Base-by-base conservation (phyloP, 2,329 filamentous ascomycete species). In the Colletotrichum spaethianum region DNA sequence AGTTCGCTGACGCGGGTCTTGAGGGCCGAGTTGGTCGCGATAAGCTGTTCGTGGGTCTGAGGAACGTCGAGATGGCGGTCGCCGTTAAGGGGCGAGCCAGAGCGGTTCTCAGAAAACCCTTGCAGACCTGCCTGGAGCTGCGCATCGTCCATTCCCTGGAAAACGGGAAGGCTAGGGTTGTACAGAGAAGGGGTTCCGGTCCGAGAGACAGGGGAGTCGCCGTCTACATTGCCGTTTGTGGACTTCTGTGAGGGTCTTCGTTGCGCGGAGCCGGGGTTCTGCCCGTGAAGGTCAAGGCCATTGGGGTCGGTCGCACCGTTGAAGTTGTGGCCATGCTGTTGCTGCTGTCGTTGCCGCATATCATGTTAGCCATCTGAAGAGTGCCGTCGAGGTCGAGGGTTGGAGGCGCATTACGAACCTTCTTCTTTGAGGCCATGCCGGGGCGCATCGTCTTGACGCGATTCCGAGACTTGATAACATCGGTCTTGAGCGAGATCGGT, bases 401-500 rank as follows among this genome's bases (percentile, higher is more conserved):
- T 8, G 26, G 6, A 46, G 7, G 50, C 28, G 62, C 52, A 67
- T 52, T 60, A 80, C 84, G 79, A 85, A 94, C 94, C 92, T 97
- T 97, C 83, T 95, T 91, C 83, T 92, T 95, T 78, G 94, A 93
- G 57, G 92, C 91, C 74, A 93, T 90, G 78, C 95, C 94, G 11
- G 93, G 90, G 65, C 90, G 89, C 82, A 91, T 90, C 36, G 95
- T 96, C 88, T 98, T 98, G 77, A 98, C 96, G 75, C 96, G 92
- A 84, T 99, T 99, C 79, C 96, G 94, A 86, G 95, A 98, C 88
- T 99, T 99, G 86, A 99, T 99, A 76, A 98, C 96, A 86, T 99
- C 96, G 60, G 96, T 98, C 88, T 99, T 99, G 78, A 99, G 89
- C 77, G 94, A 97, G 82, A 98, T 98, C 76, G 96, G 96, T 68